These are phyloP conservation scores for Penicillium cataractarum DNA, from an alignment of 495 filamentous ascomycete species.

Conservation along the genomic window DNA sequence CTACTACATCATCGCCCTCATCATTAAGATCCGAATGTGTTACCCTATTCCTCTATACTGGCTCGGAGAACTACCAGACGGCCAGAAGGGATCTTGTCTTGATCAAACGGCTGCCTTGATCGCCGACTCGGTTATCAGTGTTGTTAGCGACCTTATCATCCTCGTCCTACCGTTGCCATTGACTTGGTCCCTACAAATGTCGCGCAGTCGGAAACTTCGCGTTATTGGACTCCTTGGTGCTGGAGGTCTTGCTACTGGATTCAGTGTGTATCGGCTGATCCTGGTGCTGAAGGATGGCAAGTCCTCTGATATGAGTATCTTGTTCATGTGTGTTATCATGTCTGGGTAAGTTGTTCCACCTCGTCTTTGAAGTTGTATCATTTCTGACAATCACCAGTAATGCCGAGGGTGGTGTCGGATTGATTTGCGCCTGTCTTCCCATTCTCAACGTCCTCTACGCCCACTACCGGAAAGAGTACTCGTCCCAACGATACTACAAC, in stretches of 20 bases:
- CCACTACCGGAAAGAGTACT: constrained; percentile 36
- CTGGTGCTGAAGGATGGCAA: constrained; percentile 41
- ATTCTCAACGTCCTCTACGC: constrained; percentile 42
- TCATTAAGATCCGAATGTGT: constrained; percentile 34
- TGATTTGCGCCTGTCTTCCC: constrained; percentile 54
- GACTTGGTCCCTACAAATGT: constrained; percentile 53
- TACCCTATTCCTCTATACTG: constrained; percentile 28
- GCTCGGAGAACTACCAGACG: constrained; percentile 16
- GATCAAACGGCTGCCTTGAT: constrained; percentile 47
- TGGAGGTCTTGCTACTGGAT: constrained; percentile 50
- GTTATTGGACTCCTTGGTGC: constrained; percentile 50
- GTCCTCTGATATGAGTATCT: constrained; percentile 40
- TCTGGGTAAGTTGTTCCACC: constrained; percentile 43
- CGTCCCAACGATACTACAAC: constrained; percentile 38
- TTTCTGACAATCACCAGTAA: constrained; percentile 32
- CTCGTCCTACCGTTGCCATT: constrained; percentile 50
- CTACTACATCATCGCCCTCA: constrained; percentile 30
- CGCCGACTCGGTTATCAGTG: constrained; percentile 52
- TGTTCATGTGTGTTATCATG: constrained; percentile 49
- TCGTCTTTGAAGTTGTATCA: neutral
- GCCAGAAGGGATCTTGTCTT: constrained; percentile 37
- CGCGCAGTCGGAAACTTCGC: constrained; percentile 46
- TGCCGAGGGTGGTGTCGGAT: constrained; percentile 49
- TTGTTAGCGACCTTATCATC: constrained; percentile 50
- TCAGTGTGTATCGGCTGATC: constrained; percentile 49